Percentiles rank a stretch among this genome's conserved stretches.
Conservation (phyloP, 2,329 filamentous ascomycete species). For the Ascochyta koolunga region DNA sequence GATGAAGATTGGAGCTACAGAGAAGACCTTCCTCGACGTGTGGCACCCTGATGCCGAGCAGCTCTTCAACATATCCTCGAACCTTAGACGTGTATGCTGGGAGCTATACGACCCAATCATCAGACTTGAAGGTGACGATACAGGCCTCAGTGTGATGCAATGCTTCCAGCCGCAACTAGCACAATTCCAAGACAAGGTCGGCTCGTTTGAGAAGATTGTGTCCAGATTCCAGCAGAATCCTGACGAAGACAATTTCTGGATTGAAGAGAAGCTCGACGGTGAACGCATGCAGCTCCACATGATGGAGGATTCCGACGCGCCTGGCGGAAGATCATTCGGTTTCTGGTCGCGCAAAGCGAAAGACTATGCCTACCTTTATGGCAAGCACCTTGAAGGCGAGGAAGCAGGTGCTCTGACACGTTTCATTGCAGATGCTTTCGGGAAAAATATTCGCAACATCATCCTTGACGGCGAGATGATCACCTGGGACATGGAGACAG, state of each 20-base stretch:
- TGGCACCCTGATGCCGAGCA: slow-evolving; percentile 62
- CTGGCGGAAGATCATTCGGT: slow-evolving; percentile 74
- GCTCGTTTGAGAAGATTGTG: slow-evolving; percentile 78
- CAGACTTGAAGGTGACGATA: slow-evolving; percentile 75
- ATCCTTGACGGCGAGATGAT: slow-evolving; percentile 99
- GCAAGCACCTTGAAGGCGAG: slow-evolving; percentile 71
- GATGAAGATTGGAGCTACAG: slow-evolving; percentile 77
- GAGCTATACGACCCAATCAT: slow-evolving; percentile 78
- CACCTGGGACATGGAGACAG: slow-evolving; percentile 87
- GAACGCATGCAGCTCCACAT: slow-evolving; percentile 98
- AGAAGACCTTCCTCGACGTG: slow-evolving; percentile 81
- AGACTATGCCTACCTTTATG: slow-evolving; percentile 95
- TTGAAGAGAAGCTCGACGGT: slow-evolving; percentile 96
- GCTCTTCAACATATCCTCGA: slow-evolving; percentile 87
- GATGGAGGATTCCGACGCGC: slow-evolving; percentile 69
- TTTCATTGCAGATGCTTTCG: slow-evolving; percentile 78
- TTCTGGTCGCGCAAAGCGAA: slow-evolving; percentile 98
- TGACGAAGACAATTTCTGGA: slow-evolving; percentile 84
- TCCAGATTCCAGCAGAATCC: slow-evolving; percentile 68
- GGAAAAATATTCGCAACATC: slow-evolving; percentile 76
- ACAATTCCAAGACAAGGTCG: slow-evolving; percentile 78
- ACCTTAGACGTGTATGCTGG: slow-evolving; percentile 90
- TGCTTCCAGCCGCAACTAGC: slow-evolving; percentile 97
- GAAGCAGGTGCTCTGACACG: slow-evolving; percentile 78
- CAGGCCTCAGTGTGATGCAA: slow-evolving; percentile 82